These are phyloP conservation scores for Colletotrichum limetticola DNA, from an alignment of 2,329 filamentous ascomycete genomes.

Conservation along the genomic window DNA sequence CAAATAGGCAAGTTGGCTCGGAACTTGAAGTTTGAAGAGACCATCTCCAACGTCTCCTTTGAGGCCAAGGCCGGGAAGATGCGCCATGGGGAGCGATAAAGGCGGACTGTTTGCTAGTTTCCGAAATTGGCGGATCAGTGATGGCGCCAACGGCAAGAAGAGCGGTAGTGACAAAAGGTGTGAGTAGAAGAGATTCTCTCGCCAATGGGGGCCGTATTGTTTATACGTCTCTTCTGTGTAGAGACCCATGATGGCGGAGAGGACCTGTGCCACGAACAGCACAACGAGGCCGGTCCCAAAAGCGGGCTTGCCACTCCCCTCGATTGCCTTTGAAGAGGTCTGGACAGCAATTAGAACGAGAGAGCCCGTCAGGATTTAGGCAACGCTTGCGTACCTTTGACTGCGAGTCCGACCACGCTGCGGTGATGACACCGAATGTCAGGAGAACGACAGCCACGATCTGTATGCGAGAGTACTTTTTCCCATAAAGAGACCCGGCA, in stretches of 20 bases:
- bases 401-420: conserved; percentile 89
- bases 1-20: conserved; percentile 78
- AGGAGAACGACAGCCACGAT: conserved; percentile 84
- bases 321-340: conserved; percentile 9
- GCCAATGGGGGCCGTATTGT: conserved; percentile 89
- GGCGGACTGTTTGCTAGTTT: conserved; percentile 73
- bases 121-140: conserved; percentile 71
- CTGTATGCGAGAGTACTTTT: conserved; percentile 83
- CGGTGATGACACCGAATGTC: conserved; percentile 86
- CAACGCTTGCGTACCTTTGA: conserved; percentile 70
- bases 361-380: not conserved
- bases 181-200: conserved; percentile 96
- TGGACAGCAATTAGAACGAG: not conserved
- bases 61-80: conserved; percentile 43
- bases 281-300: conserved; percentile 81
- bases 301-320: conserved; percentile 41
- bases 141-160: conserved; percentile 77
- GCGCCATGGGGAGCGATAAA: conserved; percentile 55
- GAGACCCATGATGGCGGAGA: conserved; percentile 93
- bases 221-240: conserved; percentile 94
- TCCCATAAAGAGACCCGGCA: conserved; percentile 88
- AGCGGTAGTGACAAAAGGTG: conserved; percentile 80
- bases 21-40: conserved; percentile 58
- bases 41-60: conserved; percentile 50
- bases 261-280: conserved; percentile 86